Evolutionary conservation across 805 yeast genomes (phyloP).

Genomic region (Schwanniomyces occidentalis): DNA sequence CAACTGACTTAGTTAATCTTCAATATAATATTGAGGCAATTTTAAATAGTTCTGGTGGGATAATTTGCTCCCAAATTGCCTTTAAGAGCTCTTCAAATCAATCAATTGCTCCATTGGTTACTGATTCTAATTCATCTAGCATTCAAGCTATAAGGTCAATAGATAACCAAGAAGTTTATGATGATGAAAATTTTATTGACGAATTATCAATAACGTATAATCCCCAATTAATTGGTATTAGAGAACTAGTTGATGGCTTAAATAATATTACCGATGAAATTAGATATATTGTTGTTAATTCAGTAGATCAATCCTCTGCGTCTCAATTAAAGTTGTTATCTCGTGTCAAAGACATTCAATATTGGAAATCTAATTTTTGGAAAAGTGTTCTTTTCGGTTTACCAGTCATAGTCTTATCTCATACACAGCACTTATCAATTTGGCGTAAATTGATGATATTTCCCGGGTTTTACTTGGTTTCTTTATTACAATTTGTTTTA

Average conservation of each 20-base stretch:
- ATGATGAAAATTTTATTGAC: constrained; percentile 23
- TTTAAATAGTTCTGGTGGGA: constrained; percentile 32
- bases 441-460: constrained; percentile 38
- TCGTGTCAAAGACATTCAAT: constrained; percentile 66
- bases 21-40: constrained; percentile 44
- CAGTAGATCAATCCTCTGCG: constrained; percentile 53
- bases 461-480: constrained; percentile 66
- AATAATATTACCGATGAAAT: constrained; percentile 52
- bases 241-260: constrained; percentile 53
- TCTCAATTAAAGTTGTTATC: constrained; percentile 71
- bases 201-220: constrained; percentile 49
- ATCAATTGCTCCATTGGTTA: constrained; percentile 7
- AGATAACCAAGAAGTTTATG: constrained; percentile 14
- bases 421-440: constrained; percentile 41
- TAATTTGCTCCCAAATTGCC: constrained; percentile 23
- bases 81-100: constrained; percentile 13
- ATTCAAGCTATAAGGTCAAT: constrained; percentile 16
- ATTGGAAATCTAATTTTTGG: constrained; percentile 64
- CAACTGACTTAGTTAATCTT: constrained; percentile 26
- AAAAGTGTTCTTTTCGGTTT: constrained; percentile 56
- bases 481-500: constrained; percentile 57
- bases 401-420: constrained; percentile 57
- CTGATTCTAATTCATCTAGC: constrained; percentile 14
- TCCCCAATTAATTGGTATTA: constrained; percentile 54
- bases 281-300: constrained; percentile 47